Base-by-base conservation (phyloP, 805 yeast species). In the Nakazawaea wickerhamii region DNA sequence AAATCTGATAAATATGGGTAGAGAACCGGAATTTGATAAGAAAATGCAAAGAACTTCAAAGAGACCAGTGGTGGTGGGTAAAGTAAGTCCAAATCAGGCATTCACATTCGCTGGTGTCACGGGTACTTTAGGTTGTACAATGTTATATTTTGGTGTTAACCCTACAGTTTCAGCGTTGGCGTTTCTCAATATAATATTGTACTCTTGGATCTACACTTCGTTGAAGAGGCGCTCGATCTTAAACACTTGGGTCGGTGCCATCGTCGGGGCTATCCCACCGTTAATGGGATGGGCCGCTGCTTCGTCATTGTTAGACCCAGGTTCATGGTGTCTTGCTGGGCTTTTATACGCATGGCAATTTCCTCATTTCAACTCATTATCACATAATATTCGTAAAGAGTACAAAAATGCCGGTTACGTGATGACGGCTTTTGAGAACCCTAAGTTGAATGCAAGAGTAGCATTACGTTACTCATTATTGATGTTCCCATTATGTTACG, bases 231-330 rank as follows among this genome's bases (percentile, higher is more conserved):
- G 71, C 46, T 81, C 86, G 19, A 91, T 93, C 40, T 59, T 85
- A 31, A 93, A 93, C 61, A 93, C 99, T 0, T 93, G 99, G 99
- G 93, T 93, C 3, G 99, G 99, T 15, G 99, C 99, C 0, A 60
- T 93, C n/a, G 99, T 93, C 4, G 99, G 99, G 4, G 99, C 97
- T 0, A 85, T 93, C 36, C 99, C 99, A 0, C 99, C 99, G 17
- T 71, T 93, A 39, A 93, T 93, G 99, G 99, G 99, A 2, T 93
- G 99, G 99, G 96, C 96, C 2, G 88, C 91, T 0, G 84, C 96
- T 10, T 78, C 87, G 3, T 76, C 89, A 1, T 63, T 90, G 28
- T 51, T 73, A 3, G 86, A 88, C 49, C 96, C 98, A 0, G 97
- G 93, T 6, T 95, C 95, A 3, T 91, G 98, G 98, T 79, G 90